These are phyloP conservation scores for Malus fusca DNA, from an alignment of 306 rosid species.

Conservation along the genomic window DNA sequence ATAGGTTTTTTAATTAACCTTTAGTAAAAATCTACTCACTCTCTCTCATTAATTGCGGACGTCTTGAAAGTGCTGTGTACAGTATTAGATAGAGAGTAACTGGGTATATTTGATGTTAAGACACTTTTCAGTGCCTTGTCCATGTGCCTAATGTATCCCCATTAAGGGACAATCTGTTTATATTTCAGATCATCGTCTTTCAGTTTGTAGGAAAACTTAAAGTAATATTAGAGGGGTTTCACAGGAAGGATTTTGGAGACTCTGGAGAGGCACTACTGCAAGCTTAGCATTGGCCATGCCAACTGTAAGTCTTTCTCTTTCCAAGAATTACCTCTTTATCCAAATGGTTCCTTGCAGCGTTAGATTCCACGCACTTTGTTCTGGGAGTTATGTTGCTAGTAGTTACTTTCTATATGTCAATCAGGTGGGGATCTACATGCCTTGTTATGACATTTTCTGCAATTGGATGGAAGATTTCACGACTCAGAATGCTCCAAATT, in stretches of 20 bases:
- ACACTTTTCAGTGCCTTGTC: conserved; percentile 1
- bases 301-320: conserved; percentile 51
- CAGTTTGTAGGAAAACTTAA: conserved; percentile 10
- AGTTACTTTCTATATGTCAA: conserved; percentile 12
- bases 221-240: conserved; percentile 26
- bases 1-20: not conserved
- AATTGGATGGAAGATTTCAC: conserved; percentile 65
- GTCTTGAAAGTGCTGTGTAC: not conserved
- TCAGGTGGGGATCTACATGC: conserved; percentile 97
- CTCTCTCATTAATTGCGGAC: not conserved
- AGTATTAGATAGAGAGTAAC: not conserved
- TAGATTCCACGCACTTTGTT: conserved; percentile 5
- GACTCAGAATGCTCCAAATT: conserved; percentile 47
- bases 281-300: conserved; percentile 94
- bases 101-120: not conserved
- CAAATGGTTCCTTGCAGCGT: conserved; percentile 2
- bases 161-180: not conserved
- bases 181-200: not conserved
- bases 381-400: conserved; percentile 20
- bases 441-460: conserved; percentile 86
- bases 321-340: conserved; percentile 2
- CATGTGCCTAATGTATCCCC: not conserved
- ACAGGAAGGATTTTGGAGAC: conserved; percentile 65
- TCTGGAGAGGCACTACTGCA: conserved; percentile 96
- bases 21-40: not conserved